These are phyloP conservation scores for Penicillium sp. DNA, from an alignment of 2,329 filamentous ascomycete genomes.

Conservation along the genomic window DNA sequence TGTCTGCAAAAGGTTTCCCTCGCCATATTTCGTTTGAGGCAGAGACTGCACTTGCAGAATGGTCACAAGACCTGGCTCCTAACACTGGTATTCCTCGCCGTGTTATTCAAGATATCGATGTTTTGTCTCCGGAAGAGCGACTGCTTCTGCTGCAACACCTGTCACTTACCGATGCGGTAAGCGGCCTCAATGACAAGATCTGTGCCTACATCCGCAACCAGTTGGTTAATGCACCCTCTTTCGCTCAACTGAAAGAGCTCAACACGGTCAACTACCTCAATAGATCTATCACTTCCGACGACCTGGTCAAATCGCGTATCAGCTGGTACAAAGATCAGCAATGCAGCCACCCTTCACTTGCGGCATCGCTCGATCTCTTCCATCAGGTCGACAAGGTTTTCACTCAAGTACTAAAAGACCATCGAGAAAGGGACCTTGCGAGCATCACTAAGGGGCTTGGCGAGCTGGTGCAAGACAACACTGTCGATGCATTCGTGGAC, in stretches of 20 bases:
- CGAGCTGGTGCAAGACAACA: constrained; percentile 28
- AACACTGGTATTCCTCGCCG: constrained; percentile 37
- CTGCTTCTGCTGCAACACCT: constrained; percentile 42
- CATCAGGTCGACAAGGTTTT: constrained; percentile 34
- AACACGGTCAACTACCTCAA: constrained; percentile 43
- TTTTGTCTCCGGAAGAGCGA: constrained; percentile 43
- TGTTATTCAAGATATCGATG: constrained; percentile 43
- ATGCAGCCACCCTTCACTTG: constrained; percentile 35
- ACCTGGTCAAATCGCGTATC: constrained; percentile 40
- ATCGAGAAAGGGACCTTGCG: constrained; percentile 36
- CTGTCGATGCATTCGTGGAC: constrained; percentile 51
- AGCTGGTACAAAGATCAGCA: constrained; percentile 44
- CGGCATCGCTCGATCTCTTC: constrained; percentile 40
- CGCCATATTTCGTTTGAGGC: constrained; percentile 41
- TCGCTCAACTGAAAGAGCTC: constrained; percentile 40
- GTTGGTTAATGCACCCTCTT: constrained; percentile 39
- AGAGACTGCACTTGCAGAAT: constrained; percentile 39
- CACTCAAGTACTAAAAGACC: constrained; percentile 27
- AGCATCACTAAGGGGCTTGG: constrained; percentile 39
- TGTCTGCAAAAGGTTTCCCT: constrained; percentile 42
- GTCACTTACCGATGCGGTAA: constrained; percentile 28
- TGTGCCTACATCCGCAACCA: constrained; percentile 34
- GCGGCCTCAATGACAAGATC: constrained; percentile 30
- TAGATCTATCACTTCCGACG: constrained; percentile 35
- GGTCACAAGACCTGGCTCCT: constrained; percentile 31